A percentile compares a stretch with the other conserved stretches of the same genome.
phyloP scores from a whole-genome alignment of 75 land plant genomes.

The Chamaecyparis obtusa region DNA sequence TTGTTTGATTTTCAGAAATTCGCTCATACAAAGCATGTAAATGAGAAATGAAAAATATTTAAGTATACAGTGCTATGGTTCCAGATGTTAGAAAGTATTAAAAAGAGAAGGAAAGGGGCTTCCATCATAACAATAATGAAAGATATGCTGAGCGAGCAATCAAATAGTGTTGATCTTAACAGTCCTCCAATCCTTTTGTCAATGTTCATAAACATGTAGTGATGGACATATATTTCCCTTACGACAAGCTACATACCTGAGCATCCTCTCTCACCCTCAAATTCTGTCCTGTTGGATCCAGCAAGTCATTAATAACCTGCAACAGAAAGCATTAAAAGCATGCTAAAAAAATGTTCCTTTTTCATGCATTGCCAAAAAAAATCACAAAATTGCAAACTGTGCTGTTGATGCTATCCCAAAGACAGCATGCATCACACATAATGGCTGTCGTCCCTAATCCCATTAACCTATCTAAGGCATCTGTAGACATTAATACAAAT shows the following conservation, averaged over 20 bases:
- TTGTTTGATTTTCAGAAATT: not conserved
- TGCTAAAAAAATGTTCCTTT: not conserved
- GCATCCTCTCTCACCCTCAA: slow-evolving; percentile 94
- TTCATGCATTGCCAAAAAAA: not conserved
- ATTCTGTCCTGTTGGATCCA: slow-evolving; percentile 97
- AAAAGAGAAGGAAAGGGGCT: not conserved
- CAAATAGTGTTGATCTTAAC: not conserved
- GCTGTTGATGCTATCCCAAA: not conserved
- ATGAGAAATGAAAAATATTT: not conserved
- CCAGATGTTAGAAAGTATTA: not conserved
- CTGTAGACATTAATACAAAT: not conserved
- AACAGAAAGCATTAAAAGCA: not conserved
- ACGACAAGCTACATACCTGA: slow-evolving; percentile 49
- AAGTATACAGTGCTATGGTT: not conserved
- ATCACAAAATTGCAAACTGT: not conserved
- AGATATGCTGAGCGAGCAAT: not conserved
- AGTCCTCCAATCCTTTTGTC: not conserved
- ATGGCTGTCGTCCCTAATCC: not conserved
- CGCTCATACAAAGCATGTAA: not conserved
- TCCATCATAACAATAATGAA: not conserved
- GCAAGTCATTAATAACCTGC: slow-evolving; percentile 97
- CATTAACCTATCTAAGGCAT: not conserved
- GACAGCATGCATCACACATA: not conserved
- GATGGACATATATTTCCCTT: not conserved
- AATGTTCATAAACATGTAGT: not conserved